Conservation (phyloP, 208 protist species). For the Blastocrithidia nonstop region DNA sequence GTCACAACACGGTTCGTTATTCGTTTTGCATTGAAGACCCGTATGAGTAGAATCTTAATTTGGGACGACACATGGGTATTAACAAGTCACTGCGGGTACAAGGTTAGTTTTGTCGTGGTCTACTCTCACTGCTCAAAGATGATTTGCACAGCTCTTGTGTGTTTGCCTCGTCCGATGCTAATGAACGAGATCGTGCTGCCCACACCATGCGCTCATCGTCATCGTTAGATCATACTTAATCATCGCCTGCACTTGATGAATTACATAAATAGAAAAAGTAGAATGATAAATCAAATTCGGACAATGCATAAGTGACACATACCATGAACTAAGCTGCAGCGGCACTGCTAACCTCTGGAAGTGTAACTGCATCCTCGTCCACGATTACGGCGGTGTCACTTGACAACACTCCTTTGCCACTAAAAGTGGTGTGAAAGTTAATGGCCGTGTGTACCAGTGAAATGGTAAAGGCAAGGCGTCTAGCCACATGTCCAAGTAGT, state of each 20-base stretch:
- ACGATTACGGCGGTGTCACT: not conserved
- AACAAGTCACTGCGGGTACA: constrained; percentile 74
- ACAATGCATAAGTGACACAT: not conserved
- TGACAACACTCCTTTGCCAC: constrained; percentile 13
- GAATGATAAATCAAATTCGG: not conserved
- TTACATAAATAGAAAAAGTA: too few species aligned
- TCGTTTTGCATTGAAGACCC: constrained; percentile 84
- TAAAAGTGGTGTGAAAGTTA: constrained; percentile 22
- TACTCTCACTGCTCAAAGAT: constrained; percentile 69
- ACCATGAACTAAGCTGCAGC: not conserved
- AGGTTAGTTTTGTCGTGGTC: constrained; percentile 56
- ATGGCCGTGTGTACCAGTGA: constrained; percentile 22
- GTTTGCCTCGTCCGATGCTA: constrained; percentile 23
- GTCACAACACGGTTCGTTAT: constrained; percentile 34
- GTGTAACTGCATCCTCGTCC: constrained; percentile 6
- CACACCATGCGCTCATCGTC: too few species aligned
- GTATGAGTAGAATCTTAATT: constrained; percentile 80
- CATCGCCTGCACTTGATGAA: too few species aligned
- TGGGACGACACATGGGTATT: constrained; percentile 73
- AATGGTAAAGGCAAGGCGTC: constrained; percentile 6
- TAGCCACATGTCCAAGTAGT: too few species aligned
- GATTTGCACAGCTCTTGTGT: constrained; percentile 42
- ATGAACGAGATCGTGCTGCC: too few species aligned
- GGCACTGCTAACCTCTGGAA: not conserved
- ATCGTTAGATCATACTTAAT: too few species aligned